phyloP scores from a whole-genome alignment of 2,329 filamentous ascomycete genomes.

The Epicoccum nigrum region DNA sequence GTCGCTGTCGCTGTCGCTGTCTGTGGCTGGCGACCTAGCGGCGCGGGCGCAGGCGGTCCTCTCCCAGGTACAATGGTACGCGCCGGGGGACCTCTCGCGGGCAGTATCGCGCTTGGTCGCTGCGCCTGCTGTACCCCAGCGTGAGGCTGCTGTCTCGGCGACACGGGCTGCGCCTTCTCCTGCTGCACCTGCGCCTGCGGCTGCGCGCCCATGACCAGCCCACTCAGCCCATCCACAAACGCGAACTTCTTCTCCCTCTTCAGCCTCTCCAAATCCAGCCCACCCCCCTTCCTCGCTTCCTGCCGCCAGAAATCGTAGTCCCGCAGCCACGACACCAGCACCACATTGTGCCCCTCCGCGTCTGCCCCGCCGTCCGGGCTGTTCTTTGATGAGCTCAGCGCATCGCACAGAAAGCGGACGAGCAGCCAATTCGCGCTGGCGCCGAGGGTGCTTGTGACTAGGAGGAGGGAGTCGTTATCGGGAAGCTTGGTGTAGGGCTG shows the following conservation, averaged over 20 bases:
- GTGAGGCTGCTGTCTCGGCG: constrained; percentile 5
- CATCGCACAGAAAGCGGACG: constrained; percentile 57
- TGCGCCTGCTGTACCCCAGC: neutral
- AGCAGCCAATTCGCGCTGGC: constrained; percentile 62
- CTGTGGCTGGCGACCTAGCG: constrained; percentile 6
- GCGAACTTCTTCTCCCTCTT: constrained; percentile 65
- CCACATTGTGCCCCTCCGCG: constrained; percentile 54
- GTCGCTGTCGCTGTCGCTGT: too few species aligned
- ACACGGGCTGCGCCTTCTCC: neutral
- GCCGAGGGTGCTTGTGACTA: constrained; percentile 69
- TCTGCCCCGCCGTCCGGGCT: constrained; percentile 37
- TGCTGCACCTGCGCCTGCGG: constrained; percentile 2
- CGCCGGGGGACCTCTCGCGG: constrained; percentile 27
- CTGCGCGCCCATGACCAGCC: constrained; percentile 54
- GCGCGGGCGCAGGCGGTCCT: constrained; percentile 18
- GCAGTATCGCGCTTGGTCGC: constrained; percentile 16
- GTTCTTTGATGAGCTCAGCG: constrained; percentile 47
- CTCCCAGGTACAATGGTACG: constrained; percentile 24
- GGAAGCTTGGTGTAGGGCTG: constrained; percentile 68
- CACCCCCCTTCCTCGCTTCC: constrained; percentile 71
- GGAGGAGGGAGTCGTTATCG: constrained; percentile 63
- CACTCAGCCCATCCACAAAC: constrained; percentile 77
- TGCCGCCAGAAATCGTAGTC: constrained; percentile 80
- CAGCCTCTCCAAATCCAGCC: constrained; percentile 71
- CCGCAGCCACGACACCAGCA: constrained; percentile 83